Evolutionary conservation across 805 yeast species (phyloP).

Genomic region (Candida nemodendra): DNA sequence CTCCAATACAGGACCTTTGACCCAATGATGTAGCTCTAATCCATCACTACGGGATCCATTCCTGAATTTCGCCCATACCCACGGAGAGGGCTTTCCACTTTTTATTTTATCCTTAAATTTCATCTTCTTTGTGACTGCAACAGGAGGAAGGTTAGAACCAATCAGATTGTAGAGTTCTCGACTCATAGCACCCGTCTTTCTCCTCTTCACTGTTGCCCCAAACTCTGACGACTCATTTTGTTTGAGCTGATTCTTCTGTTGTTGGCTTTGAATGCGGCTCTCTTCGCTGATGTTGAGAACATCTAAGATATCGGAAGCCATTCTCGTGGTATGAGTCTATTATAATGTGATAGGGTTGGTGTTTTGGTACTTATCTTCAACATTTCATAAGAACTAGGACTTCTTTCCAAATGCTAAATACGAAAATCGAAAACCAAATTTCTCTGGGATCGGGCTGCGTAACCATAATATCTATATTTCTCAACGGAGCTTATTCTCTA

Average conservation of each 20-base stretch:
- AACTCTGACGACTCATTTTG: conserved; percentile 18
- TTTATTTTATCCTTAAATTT: conserved; percentile 66
- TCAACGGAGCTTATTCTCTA: too few relatives aligned
- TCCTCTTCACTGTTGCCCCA: conserved; percentile 33
- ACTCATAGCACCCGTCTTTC: conserved; percentile 63
- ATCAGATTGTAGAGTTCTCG: conserved; percentile 84
- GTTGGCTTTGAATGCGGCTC: conserved; percentile 29
- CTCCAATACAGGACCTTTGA: conserved; percentile 55
- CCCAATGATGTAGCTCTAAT: conserved; percentile 77
- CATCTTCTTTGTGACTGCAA: conserved; percentile 46
- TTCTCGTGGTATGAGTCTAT: too few relatives aligned
- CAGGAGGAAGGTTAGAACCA: conserved; percentile 92
- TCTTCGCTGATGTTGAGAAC: conserved; percentile 67
- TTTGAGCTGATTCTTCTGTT: conserved; percentile 38
- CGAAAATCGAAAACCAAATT: conserved; percentile 2
- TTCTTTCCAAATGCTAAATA: conserved; percentile 3
- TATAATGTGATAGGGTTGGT: too few relatives aligned
- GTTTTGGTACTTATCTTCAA: too few relatives aligned
- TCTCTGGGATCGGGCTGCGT: conserved; percentile 9
- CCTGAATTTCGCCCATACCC: conserved; percentile 69
- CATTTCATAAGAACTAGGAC: too few relatives aligned
- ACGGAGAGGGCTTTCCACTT: conserved; percentile 68
- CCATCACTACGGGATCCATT: conserved; percentile 52
- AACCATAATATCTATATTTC: too few relatives aligned
- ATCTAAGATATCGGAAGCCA: conserved; percentile 66